phyloP scores from a whole-genome alignment of 768 basidiomycete species.

The Tephrocybe rancida region DNA sequence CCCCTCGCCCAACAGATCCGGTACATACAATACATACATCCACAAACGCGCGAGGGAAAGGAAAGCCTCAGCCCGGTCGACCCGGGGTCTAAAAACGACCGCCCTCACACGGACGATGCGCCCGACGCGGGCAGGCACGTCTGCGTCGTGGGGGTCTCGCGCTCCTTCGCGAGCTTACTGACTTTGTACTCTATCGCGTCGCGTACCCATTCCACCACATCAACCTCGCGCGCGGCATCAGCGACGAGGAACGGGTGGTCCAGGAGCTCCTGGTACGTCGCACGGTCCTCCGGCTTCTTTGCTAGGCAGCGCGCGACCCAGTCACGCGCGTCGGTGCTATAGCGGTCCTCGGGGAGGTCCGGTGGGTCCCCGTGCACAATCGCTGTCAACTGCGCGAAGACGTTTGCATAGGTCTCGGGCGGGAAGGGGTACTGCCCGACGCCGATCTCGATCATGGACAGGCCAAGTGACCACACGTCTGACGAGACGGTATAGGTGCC shows the following conservation, averaged over 20 bases:
- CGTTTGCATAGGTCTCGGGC: slow-evolving; percentile 95
- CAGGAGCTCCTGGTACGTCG: slow-evolving; percentile 83
- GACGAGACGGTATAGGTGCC: slow-evolving; percentile 95
- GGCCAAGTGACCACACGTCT: slow-evolving; percentile 96
- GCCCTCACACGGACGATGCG: neutral
- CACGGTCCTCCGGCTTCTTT: slow-evolving; percentile 78
- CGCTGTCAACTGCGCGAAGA: slow-evolving; percentile 93
- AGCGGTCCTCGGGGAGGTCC: slow-evolving; percentile 72
- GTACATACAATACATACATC: neutral
- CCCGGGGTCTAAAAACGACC: neutral
- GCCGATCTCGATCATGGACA: slow-evolving; percentile 92
- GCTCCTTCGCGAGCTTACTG: slow-evolving; percentile 12
- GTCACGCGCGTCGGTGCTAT: slow-evolving; percentile 70
- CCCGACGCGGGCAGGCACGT: neutral
- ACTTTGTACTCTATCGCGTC: slow-evolving; percentile 40
- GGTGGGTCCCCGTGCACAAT: slow-evolving; percentile 97
- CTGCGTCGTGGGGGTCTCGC: neutral
- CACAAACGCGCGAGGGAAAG: neutral
- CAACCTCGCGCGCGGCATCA: slow-evolving; percentile 59
- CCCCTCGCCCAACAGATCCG: neutral
- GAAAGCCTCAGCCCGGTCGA: neutral
- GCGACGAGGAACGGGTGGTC: slow-evolving; percentile 78
- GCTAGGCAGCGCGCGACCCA: slow-evolving; percentile 82
- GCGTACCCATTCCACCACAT: slow-evolving; percentile 86
- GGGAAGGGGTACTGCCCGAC: slow-evolving; percentile 94